phyloP scores from a whole-genome alignment of 176 grass and related monocot genomes.

The Eleusine indica region DNA sequence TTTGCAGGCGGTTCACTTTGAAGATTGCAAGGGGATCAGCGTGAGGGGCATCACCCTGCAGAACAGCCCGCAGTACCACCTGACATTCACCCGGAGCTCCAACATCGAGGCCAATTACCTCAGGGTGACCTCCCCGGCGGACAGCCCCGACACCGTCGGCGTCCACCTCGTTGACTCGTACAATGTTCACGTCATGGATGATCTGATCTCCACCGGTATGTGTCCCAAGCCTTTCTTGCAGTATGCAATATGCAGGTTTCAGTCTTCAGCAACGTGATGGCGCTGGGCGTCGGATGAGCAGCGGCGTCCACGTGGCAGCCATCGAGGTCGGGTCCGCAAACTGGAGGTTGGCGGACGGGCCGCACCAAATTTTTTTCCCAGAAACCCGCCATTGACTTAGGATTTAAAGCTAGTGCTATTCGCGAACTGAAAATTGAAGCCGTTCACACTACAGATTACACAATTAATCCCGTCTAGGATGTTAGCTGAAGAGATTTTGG shows the following conservation, averaged over 20 bases:
- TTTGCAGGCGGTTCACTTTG: conserved; percentile 68
- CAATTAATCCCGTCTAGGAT: too few relatives aligned
- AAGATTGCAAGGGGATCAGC: conserved; percentile 50
- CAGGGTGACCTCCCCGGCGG: conserved; percentile 62
- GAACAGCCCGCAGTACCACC: conserved; percentile 66
- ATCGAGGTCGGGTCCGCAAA: too few relatives aligned
- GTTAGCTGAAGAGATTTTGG: too few relatives aligned
- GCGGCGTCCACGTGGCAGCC: too few relatives aligned
- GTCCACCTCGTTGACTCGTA: conserved; percentile 57
- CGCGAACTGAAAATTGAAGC: too few relatives aligned
- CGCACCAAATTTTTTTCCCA: too few relatives aligned
- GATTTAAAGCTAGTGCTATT: too few relatives aligned
- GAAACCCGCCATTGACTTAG: too few relatives aligned
- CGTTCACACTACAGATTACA: too few relatives aligned
- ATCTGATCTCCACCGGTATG: conserved; percentile 56
- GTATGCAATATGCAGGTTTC: neutral
- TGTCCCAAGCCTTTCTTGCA: neutral
- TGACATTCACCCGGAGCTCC: conserved; percentile 64
- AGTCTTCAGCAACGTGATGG: neutral
- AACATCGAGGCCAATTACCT: conserved; percentile 53
- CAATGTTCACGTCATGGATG: conserved; percentile 57
- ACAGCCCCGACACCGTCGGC: conserved; percentile 78
- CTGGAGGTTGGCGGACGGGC: too few relatives aligned
- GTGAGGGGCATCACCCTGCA: conserved; percentile 56
- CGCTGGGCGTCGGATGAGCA: too few relatives aligned